phyloP scores from a whole-genome alignment of 306 rosid genomes.

The Vigna reflexopilosa region DNA sequence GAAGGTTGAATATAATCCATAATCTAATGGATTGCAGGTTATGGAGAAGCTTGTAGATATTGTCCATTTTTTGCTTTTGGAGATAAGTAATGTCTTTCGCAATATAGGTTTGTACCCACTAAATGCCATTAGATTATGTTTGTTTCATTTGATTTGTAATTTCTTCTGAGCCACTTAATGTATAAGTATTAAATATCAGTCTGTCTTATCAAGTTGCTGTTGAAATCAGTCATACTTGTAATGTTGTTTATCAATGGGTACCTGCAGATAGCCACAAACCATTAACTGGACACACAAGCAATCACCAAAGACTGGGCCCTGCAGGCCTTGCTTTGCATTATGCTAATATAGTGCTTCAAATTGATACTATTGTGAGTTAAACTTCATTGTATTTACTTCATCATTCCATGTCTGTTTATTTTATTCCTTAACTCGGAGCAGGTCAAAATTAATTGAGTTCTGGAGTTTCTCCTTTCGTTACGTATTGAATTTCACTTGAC shows the following conservation, averaged over 20 bases:
- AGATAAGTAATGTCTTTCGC: slow-evolving; percentile 64
- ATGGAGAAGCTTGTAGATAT: slow-evolving; percentile 81
- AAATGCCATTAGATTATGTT: slow-evolving; percentile 19
- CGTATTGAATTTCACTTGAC: background rate
- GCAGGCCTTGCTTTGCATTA: slow-evolving; percentile 88
- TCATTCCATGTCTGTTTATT: slow-evolving; percentile 30
- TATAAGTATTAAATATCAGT: background rate
- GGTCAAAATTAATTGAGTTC: slow-evolving; percentile 26
- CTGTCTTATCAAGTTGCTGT: slow-evolving; percentile 20
- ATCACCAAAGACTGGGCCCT: slow-evolving; percentile 70
- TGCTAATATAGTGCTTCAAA: slow-evolving; percentile 85
- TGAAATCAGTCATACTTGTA: slow-evolving; percentile 6
- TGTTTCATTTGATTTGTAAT: slow-evolving; percentile 28
- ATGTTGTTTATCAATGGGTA: slow-evolving; percentile 41
- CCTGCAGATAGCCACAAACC: slow-evolving; percentile 57
- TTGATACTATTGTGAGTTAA: slow-evolving; percentile 80
- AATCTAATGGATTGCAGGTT: slow-evolving; percentile 63
- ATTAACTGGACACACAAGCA: slow-evolving; percentile 47
- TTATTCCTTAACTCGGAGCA: slow-evolving; percentile 8
- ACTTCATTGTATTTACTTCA: slow-evolving; percentile 36
- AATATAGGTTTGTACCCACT: slow-evolving; percentile 57
- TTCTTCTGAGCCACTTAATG: slow-evolving; percentile 25
- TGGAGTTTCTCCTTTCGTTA: slow-evolving; percentile 16
- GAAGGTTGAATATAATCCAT: slow-evolving; percentile 10
- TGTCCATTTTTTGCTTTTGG: slow-evolving; percentile 66